Evolutionary conservation across 2,329 filamentous ascomycete genomes (phyloP), one percentile per base, ranked within the genome.

Genomic region (Cladosporium sp.): DNA sequence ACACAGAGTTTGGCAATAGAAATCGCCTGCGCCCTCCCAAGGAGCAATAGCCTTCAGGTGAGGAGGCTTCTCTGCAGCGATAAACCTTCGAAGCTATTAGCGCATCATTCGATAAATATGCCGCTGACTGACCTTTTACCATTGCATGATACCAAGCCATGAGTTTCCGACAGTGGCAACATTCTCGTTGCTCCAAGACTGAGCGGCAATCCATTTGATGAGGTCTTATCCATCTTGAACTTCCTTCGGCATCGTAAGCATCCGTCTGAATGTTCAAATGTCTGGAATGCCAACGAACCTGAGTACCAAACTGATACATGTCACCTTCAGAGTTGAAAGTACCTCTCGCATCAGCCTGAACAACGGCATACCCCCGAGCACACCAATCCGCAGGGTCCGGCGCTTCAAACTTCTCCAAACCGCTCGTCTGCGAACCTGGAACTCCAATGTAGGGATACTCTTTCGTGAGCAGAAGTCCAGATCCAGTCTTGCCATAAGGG

Each of bases 121-220:
- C 8, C 32, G 11, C 7, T 34, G 32, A 10, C 32, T 34, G 32
- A 6, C 13, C 6, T 26, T 14, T 53, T 77, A 77, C 61, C 58
- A 67, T 63, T 81, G 79, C 0, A 75, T 69, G 49, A 73, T 79
- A 0, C 78, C 79, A 3, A 82, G 72, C 7, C 73, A 73, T 0
- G 78, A 80, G 65, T 82, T 82, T 0, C 81, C 81, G 0, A 76
- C 77, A 71, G 82, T 75, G 4, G 76, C 78, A 14, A 82, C 72
- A 1, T 64, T 70, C 4, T 79, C 79, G 65, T 79, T 81, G 66
- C 79, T 80, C 81, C 81, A 83, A 1, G 71, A 67, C 70, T 77
- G 73, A 6, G 72, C 67, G 0, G 79, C 79, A 26, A 81, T 68
- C 6, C 69, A 72, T 64, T 82, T 79, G 13, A 82, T 75, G 0